These are phyloP conservation scores for Sporisorium sorghi DNA, from an alignment of 1,284 basidiomycete species.

Conservation along the genomic window DNA sequence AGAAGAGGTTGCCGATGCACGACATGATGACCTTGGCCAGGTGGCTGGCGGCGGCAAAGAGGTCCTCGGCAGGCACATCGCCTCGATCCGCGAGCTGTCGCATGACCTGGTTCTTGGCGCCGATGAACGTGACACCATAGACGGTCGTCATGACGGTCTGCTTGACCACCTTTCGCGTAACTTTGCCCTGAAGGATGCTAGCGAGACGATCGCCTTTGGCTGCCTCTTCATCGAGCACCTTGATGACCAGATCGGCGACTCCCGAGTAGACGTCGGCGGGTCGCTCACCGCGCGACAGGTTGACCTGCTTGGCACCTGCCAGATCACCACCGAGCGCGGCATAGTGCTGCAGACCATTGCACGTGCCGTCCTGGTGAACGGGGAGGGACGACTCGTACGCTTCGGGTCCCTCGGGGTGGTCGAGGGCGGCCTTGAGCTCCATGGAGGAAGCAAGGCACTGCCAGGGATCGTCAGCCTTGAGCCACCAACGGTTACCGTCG, in stretches of 20 bases:
- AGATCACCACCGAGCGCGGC: slow-evolving; percentile 95
- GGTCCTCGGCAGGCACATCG: slow-evolving; percentile 79
- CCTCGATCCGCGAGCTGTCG: slow-evolving; percentile 83
- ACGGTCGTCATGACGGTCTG: slow-evolving; percentile 99
- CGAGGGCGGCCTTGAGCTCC: slow-evolving; percentile 81
- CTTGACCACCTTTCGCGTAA: slow-evolving; percentile 95
- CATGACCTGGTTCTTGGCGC: slow-evolving; percentile 94
- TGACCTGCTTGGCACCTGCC: slow-evolving; percentile 90
- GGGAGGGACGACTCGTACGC: slow-evolving; percentile 82
- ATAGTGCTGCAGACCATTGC: slow-evolving; percentile 98
- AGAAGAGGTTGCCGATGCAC: slow-evolving; percentile 89
- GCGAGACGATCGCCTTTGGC: slow-evolving; percentile 75
- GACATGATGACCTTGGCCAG: slow-evolving; percentile 71
- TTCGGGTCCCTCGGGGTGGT: slow-evolving; percentile 77
- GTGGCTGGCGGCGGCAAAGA: slow-evolving; percentile 83
- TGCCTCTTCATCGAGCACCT: slow-evolving; percentile 73
- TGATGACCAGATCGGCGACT: slow-evolving; percentile 76
- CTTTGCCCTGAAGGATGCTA: slow-evolving; percentile 79
- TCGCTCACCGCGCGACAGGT: slow-evolving; percentile 84
- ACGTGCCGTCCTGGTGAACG: slow-evolving; percentile 97
- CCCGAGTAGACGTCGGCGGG: slow-evolving; percentile 96
- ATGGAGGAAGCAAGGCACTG: slow-evolving; percentile 93
- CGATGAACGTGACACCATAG: slow-evolving; percentile 95
- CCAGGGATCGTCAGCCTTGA: slow-evolving; percentile 92
- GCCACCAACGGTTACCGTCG: slow-evolving; percentile 74